Base-by-base conservation (phyloP, 108 stramenopile species). In the Pseudonitzschia pungens region DNA sequence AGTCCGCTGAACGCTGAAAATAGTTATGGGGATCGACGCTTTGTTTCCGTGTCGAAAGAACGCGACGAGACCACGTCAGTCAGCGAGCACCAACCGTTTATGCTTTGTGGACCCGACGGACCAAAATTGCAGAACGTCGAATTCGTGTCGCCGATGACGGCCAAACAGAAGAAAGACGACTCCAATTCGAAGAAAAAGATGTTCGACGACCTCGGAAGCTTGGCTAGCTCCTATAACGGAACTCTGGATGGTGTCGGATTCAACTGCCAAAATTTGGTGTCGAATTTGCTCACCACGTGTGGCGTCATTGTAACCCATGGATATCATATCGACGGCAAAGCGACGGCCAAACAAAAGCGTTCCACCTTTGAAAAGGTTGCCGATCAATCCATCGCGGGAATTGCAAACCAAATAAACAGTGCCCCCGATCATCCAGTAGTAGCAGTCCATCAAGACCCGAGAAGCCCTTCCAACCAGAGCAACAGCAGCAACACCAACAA, bases 41-140 rank as follows among this genome's bases (percentile, higher is more conserved):
- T 58, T 16, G 21, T 32, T 12, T 12, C 57, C 14, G 31, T 18
- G 14, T 18, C 10, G 45, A 12, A 48, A 4, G 45, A 48, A 4
- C 14, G 18, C 1, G 45, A 50, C 8, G 66, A 67, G 44, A 14
- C 11, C 11, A 67, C 43, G 20, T 3, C 44, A 26, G 28, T 62
- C 28, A 50, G 45, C 11, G 0, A 48, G 2, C 31, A 50, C 22
- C 66, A 67, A 1, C 45, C 43, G n/a, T 48, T 67, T 26, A 28
- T 67, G 66, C 1, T 67, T 48, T 67, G 66, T 50, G 66, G 66
- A 28, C 66, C 66, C n/a, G 66, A 67, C 9, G 66, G 66, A 67
- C 66, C 66, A 8, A 22, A 16, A 50, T 29, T 67, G 14, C 42
- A 8, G n/a, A 67, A 67, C 36, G 66, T 67, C 22, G 6, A 44